Evolutionary conservation across 2,329 filamentous ascomycete species (phyloP).

Genomic region (Bretziella fagacearum): DNA sequence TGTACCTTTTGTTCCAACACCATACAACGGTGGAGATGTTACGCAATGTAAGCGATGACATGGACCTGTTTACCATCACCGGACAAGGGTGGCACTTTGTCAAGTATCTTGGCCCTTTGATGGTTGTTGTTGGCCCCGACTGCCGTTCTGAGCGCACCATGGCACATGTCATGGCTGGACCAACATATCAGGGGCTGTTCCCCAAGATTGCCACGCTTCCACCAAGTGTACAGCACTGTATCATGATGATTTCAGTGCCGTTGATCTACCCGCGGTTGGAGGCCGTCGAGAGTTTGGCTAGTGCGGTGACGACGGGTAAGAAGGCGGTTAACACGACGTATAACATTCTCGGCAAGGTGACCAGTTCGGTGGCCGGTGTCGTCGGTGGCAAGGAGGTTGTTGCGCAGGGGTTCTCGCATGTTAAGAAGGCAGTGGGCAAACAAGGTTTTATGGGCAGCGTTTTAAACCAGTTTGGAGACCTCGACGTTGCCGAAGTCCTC

Average conservation of each 20-base stretch:
- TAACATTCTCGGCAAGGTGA: constrained; percentile 88
- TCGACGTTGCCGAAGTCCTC: constrained; percentile 85
- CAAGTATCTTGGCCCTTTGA: constrained; percentile 82
- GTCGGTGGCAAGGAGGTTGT: constrained; percentile 91
- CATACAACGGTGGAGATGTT: constrained; percentile 91
- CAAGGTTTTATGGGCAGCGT: constrained; percentile 90
- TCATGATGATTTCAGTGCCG: constrained; percentile 90
- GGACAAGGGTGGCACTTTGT: constrained; percentile 98
- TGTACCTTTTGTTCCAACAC: constrained; percentile 97
- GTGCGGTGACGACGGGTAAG: constrained; percentile 86
- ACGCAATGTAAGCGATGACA: constrained; percentile 71
- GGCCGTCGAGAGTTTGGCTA: constrained; percentile 75
- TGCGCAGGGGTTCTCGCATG: constrained; percentile 77
- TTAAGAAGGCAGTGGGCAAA: constrained; percentile 95
- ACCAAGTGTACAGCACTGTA: constrained; percentile 84
- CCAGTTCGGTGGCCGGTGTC: constrained; percentile 84
- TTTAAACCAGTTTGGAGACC: constrained; percentile 87
- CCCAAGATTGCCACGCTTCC: constrained; percentile 85
- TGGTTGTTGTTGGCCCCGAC: constrained; percentile 80
- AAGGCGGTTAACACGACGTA: constrained; percentile 93
- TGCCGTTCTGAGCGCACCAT: constrained; percentile 83
- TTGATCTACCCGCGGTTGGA: constrained; percentile 83
- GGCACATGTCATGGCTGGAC: constrained; percentile 82
- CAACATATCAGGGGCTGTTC: constrained; percentile 93
- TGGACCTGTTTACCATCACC: constrained; percentile 89